Percentiles rank a stretch among this genome's conserved stretches.
These are phyloP conservation scores for Zygosaccharomyces rouxii DNA, from an alignment of 805 yeast genomes.

Conservation along the genomic window DNA sequence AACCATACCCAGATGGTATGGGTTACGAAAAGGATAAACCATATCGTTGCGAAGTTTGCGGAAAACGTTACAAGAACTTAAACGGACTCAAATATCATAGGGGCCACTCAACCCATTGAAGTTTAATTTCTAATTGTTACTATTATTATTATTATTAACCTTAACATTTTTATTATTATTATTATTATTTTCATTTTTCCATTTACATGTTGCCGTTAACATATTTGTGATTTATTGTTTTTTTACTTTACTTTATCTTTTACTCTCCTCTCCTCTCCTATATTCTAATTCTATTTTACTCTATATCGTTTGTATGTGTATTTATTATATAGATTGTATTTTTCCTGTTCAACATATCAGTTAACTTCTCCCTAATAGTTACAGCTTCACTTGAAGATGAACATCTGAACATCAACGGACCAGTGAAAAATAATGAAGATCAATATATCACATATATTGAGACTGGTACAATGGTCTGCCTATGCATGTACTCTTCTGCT, in stretches of 20 bases:
- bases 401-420: too few species aligned
- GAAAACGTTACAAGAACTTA: conserved; percentile 91
- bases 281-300: not conserved
- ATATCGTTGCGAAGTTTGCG: conserved; percentile 96
- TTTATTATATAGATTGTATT: conserved; percentile 8
- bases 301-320: not conserved
- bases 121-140: not conserved
- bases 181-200: not conserved
- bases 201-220: not conserved
- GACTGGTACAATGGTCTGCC: conserved; percentile 28
- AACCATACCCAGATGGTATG: conserved; percentile 89
- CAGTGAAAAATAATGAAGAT: conserved; percentile 19
- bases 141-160: not conserved
- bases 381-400: not conserved
- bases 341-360: not conserved
- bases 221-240: not conserved
- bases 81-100: conserved; percentile 96
- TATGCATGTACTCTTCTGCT: conserved; percentile 18
- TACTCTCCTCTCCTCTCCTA: not conserved
- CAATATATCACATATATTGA: conserved; percentile 30
- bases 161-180: not conserved
- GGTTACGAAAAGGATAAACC: conserved; percentile 98
- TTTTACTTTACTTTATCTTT: not conserved
- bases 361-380: not conserved
- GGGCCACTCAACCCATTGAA: conserved; percentile 93